Percentiles rank a stretch among this genome's conserved stretches.
Conservation (phyloP, 345 rosid genomes). For the Microthlaspi erraticum region DNA sequence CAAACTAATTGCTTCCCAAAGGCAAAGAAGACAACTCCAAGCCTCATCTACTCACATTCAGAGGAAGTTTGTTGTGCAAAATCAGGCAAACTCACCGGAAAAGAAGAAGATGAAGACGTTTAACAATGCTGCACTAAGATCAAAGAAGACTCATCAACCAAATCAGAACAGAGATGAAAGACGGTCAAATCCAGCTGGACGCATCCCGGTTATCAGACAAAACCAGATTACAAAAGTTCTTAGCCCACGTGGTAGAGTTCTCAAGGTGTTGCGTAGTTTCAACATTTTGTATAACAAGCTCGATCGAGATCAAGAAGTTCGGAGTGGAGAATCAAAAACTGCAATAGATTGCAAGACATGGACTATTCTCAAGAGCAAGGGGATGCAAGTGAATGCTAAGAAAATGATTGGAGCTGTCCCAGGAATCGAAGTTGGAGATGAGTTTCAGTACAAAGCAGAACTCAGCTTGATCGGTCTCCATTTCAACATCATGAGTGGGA, state of each 20-base stretch:
- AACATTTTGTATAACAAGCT: constrained; percentile 6
- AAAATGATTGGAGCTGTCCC: constrained; percentile 72
- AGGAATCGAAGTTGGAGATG: constrained; percentile 87
- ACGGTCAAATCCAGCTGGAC: not conserved
- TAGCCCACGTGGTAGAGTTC: constrained; percentile 23
- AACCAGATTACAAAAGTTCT: not conserved
- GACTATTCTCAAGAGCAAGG: not conserved
- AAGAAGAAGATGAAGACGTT: constrained; percentile 1
- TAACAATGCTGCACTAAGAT: not conserved
- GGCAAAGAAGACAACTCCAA: not conserved
- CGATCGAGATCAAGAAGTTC: not conserved
- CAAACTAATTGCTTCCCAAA: constrained; percentile 6
- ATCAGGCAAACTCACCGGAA: not conserved
- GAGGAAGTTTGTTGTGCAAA: not conserved
- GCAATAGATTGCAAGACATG: not conserved
- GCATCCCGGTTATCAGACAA: not conserved
- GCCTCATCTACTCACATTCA: not conserved
- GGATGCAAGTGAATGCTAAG: constrained; percentile 47
- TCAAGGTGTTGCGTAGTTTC: not conserved
- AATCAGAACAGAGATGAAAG: not conserved
- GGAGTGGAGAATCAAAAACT: not conserved
- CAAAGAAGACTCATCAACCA: not conserved
- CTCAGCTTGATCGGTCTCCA: constrained; percentile 81
- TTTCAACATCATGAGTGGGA: constrained; percentile 68
- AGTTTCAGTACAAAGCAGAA: constrained; percentile 72